phyloP scores from a whole-genome alignment of 2,329 filamentous ascomycete genomes.

The Colletotrichum limetticola region DNA sequence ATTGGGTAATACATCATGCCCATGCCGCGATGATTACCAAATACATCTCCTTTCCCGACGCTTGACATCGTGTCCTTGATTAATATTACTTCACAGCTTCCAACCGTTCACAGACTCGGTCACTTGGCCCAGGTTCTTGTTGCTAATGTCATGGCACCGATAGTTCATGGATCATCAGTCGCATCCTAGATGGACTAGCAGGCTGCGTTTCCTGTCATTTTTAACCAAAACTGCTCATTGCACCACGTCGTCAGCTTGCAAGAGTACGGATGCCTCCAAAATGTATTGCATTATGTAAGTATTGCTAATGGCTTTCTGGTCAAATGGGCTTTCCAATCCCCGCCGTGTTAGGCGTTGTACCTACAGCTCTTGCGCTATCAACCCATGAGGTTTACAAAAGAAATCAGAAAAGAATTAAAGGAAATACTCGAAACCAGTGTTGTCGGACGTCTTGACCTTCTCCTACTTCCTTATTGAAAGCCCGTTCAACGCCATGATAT shows the following conservation, averaged over 20 bases:
- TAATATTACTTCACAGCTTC: slow-evolving; percentile 1
- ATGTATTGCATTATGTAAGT: slow-evolving; percentile 28
- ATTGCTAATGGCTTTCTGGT: slow-evolving; percentile 16
- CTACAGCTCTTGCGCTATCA: not conserved
- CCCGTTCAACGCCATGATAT: slow-evolving; percentile 5
- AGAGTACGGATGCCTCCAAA: not conserved
- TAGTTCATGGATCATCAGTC: not conserved
- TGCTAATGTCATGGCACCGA: not conserved
- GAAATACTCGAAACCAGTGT: not conserved
- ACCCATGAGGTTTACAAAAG: slow-evolving; percentile 10
- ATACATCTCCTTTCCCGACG: not conserved
- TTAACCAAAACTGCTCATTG: not conserved
- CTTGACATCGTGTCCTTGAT: slow-evolving; percentile 11
- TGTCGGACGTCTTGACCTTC: not conserved
- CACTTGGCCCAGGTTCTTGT: too few relatives aligned
- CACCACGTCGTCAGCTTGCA: not conserved
- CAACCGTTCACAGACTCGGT: not conserved
- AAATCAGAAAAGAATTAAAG: not conserved
- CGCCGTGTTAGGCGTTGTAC: not conserved
- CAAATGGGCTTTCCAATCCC: not conserved
- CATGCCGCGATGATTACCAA: slow-evolving; percentile 11
- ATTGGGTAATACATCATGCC: slow-evolving; percentile 22
- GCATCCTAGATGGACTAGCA: not conserved
- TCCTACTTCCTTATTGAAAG: not conserved
- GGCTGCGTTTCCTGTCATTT: too few relatives aligned